These are phyloP conservation scores for Podospora tetraspora DNA, from an alignment of 495 filamentous ascomycete species.

Conservation along the genomic window DNA sequence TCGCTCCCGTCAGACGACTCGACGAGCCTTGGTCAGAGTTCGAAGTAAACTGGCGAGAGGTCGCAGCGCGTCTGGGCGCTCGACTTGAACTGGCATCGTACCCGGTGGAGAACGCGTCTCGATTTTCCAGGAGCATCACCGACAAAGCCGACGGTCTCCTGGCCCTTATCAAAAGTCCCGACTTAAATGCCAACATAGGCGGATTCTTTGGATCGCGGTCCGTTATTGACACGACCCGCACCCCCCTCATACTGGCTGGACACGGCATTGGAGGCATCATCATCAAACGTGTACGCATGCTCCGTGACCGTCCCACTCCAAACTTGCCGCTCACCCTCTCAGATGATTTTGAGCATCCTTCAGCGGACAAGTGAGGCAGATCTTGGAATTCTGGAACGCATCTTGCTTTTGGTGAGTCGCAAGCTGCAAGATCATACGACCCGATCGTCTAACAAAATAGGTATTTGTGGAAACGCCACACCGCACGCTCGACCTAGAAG, in stretches of 20 bases:
- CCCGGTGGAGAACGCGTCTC: neutral
- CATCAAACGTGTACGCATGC: slow-evolving; percentile 1
- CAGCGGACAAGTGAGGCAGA: neutral
- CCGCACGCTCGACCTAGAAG: neutral
- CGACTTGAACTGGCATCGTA: neutral
- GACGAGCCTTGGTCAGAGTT: neutral
- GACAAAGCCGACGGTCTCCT: neutral
- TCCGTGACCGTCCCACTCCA: neutral
- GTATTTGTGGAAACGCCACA: neutral
- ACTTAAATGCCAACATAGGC: neutral
- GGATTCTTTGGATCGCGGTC: neutral
- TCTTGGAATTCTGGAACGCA: neutral
- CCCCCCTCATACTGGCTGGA: neutral
- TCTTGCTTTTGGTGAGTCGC: neutral
- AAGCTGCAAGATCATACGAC: neutral
- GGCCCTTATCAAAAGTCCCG: neutral
- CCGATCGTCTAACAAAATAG: neutral
- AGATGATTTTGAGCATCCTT: neutral
- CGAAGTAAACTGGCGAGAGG: neutral
- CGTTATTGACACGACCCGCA: neutral
- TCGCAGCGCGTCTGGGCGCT: neutral
- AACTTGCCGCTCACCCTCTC: neutral
- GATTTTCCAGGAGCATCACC: neutral
- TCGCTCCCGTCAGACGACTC: neutral
- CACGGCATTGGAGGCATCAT: neutral